Conservation (phyloP, 108 stramenopile genomes). For the Conticribra guillardii region DNA sequence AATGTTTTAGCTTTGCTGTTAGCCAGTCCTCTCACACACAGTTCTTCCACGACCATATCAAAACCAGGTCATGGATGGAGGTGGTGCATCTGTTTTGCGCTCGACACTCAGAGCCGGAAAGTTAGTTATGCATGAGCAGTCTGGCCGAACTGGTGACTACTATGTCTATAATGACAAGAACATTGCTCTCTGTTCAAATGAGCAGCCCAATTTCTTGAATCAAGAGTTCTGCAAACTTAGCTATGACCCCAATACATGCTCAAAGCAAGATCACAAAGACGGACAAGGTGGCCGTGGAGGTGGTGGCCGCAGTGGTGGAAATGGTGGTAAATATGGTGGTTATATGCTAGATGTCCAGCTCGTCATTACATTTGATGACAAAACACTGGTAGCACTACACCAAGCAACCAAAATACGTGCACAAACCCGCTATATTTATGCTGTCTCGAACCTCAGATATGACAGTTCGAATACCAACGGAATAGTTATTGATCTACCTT, state of each 20-base stretch:
- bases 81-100: constrained; percentile 34
- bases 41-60: not conserved
- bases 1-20: too few relatives aligned
- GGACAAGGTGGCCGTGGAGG: too few relatives aligned
- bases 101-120: constrained; percentile 28
- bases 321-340: constrained; percentile 5
- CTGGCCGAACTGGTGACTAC: constrained; percentile 5
- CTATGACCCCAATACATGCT: constrained; percentile 39
- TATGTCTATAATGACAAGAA: constrained; percentile 40
- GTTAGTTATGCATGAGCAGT: constrained; percentile 5
- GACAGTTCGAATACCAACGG: constrained; percentile 37
- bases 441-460: constrained; percentile 34
- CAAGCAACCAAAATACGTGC: too few relatives aligned
- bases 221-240: constrained; percentile 33
- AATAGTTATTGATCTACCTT: constrained; percentile 27
- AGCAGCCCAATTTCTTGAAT: constrained; percentile 46
- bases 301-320: too few relatives aligned
- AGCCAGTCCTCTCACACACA: too few relatives aligned
- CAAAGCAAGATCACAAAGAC: constrained; percentile 21
- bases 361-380: constrained; percentile 39
- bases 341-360: constrained; percentile 29
- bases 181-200: constrained; percentile 47
- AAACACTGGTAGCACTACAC: constrained; percentile 28
- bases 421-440: constrained; percentile 31
- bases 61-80: constrained; percentile 25